Percentiles rank a stretch among this genome's conserved stretches.
phyloP scores from a whole-genome alignment of 2,329 filamentous ascomycete species.

The Aspergillus sp. region DNA sequence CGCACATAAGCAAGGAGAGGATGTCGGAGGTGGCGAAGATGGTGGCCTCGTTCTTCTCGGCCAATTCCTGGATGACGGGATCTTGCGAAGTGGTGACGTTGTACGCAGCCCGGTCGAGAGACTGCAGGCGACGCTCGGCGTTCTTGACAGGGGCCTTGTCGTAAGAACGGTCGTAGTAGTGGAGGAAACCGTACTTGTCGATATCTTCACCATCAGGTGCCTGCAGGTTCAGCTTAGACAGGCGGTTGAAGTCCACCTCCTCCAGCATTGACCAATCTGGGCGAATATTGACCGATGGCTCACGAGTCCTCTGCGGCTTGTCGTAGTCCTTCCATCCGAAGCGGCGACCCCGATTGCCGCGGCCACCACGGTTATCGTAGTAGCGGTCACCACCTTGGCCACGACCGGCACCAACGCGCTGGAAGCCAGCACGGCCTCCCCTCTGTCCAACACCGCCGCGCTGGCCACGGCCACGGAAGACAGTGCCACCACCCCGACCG shows the following conservation, averaged over 20 bases:
- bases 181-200: slow-evolving; percentile 93
- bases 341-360: slow-evolving; percentile 73
- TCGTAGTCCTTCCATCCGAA: slow-evolving; percentile 99
- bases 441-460: slow-evolving; percentile 72
- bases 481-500: slow-evolving; percentile 79
- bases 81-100: slow-evolving; percentile 97
- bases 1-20: slow-evolving; percentile 98
- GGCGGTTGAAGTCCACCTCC: slow-evolving; percentile 96
- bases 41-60: slow-evolving; percentile 92
- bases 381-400: slow-evolving; percentile 64
- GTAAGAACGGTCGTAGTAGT: slow-evolving; percentile 95
- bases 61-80: slow-evolving; percentile 93
- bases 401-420: slow-evolving; percentile 68
- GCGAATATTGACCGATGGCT: slow-evolving; percentile 94
- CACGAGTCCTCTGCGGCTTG: slow-evolving; percentile 93
- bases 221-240: slow-evolving; percentile 93
- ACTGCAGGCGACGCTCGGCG: slow-evolving; percentile 80
- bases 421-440: slow-evolving; percentile 69
- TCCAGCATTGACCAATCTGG: slow-evolving; percentile 93
- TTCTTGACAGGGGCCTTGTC: slow-evolving; percentile 92
- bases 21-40: slow-evolving; percentile 98
- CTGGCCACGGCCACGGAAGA: slow-evolving; percentile 76
- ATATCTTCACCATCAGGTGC: slow-evolving; percentile 93
- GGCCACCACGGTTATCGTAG: slow-evolving; percentile 71
- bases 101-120: slow-evolving; percentile 92